Base-by-base conservation (phyloP, 257 asterid species). In the Solanum verrucosum region DNA sequence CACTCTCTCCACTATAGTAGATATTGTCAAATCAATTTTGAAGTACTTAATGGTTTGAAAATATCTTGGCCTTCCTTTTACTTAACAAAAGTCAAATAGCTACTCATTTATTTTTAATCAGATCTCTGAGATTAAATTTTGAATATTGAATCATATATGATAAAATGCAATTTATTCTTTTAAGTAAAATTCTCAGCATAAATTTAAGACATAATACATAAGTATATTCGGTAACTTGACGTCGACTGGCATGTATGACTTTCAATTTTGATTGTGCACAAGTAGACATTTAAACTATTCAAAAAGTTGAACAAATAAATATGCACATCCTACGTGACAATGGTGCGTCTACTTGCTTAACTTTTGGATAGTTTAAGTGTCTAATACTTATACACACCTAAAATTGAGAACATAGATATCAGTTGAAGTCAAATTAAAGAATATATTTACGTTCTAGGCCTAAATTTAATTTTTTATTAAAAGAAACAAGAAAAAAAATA, bases 201-300 rank as follows among this genome's bases (percentile, higher is more conserved):
- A 52, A 52, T 52, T 52, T 52, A 52, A 52, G 63, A 1, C 9
- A 52, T 5, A 16, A 52, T 52, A 52, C 1, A 52, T 52, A 52
- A 52, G 16, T 52, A 52, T 52, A 52, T 0, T 0, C 0, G 1
- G 9, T 52, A 16, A 16, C 0, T 52, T 16, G 63, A 16, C 9
- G 23, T 52, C 21, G 23, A 52, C 9, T 52, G 23, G 3, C 0
- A 16, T 52, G 0, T 52, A 52, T 52, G 63, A 0, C 63, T 52
- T 52, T 0, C 0, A 2, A 52, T 52, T 52, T 52, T 0, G 1
- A 52, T 52, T 52, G 0, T 52, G 21, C 1, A 52, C 9, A 16
- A 52, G 9, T 52, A 52, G 23, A 52, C 9, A 52, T 0, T 52
- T 52, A 16, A 49, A 52, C 9, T 52, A 52, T 52, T 1, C 0